phyloP scores from a whole-genome alignment of 2,329 filamentous ascomycete genomes.

The Diplodia seriata region DNA sequence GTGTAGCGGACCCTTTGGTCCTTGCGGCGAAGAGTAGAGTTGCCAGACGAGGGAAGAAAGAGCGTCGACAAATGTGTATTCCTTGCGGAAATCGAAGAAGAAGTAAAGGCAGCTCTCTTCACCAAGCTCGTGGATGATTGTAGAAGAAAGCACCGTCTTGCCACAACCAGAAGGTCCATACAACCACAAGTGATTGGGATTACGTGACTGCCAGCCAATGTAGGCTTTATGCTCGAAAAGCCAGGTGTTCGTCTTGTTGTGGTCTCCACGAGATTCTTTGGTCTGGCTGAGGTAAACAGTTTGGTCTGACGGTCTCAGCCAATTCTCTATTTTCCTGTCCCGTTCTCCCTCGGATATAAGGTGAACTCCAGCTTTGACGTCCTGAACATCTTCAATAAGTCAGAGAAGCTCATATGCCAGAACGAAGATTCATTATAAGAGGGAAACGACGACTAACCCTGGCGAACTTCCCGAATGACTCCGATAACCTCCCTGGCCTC shows the following conservation, averaged over 20 bases:
- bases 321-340: not conserved
- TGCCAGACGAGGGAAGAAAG: not conserved
- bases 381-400: not conserved
- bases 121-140: not conserved
- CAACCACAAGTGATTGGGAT: not conserved
- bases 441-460: too few relatives aligned
- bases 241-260: not conserved
- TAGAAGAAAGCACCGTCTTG: slow-evolving; percentile 3
- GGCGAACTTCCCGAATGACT: too few relatives aligned
- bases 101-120: not conserved
- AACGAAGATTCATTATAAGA: too few relatives aligned
- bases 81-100: too few relatives aligned
- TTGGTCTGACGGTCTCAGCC: not conserved
- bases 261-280: not conserved
- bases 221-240: not conserved
- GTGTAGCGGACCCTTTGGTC: not conserved
- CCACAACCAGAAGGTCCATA: slow-evolving; percentile 13
- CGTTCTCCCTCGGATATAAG: not conserved
- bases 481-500: too few relatives aligned
- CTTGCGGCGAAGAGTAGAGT: not conserved
- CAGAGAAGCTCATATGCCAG: not conserved
- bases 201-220: not conserved
- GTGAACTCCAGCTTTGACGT: not conserved
- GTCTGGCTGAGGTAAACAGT: not conserved
- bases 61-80: too few relatives aligned